Evolutionary conservation across 495 filamentous ascomycete species (phyloP), one percentile per base, ranked within the genome.

Genomic region (Aspergillus avenaceus): DNA sequence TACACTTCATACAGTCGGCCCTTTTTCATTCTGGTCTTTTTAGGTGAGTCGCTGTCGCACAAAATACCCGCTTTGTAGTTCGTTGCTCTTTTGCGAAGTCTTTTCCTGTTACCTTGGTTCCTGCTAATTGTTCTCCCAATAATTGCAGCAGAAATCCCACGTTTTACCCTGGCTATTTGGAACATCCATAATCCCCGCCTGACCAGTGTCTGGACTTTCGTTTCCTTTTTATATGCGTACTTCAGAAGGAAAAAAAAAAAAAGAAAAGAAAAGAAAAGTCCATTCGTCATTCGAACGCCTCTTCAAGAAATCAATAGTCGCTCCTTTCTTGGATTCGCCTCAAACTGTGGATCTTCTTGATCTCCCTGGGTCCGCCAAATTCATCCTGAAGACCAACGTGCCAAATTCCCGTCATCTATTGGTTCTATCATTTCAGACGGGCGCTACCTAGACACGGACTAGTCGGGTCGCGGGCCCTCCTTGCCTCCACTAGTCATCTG

Each of bases 251-350:
- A n/a, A n/a, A n/a, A n/a, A n/a, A n/a, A n/a, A n/a, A n/a, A n/a
- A n/a, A n/a, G n/a, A n/a, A n/a, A n/a, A n/a, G n/a, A 46, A 28
- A 25, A 45, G 13, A 19, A 31, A 24, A 34, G 25, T 50, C 37
- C 18, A 48, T 41, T 38, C 46, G 27, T 48, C 41, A 51, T 50
- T 34, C 34, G 41, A 23, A 55, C n/a, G 29, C 24, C 48, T 26
- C 31, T 41, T 48, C 43, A 42, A 18, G 42, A 14, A 51, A 55
- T 41, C 54, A 56, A 61, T 59, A 59, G 14, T 45, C 25, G 22
- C 55, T 47, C n/a, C 41, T 58, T 54, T 58, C 46, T 66, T 67
- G 64, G 61, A 48, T 53, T 61, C 42, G 22, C 4, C 8, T 37
- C 26, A 26, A 41, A 27, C 9, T 24, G 54, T 58, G 58, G 54